Evolutionary conservation across 768 basidiomycete genomes (phyloP), one percentile per base, ranked within the genome.

Genomic region (Hericium coralloides): DNA sequence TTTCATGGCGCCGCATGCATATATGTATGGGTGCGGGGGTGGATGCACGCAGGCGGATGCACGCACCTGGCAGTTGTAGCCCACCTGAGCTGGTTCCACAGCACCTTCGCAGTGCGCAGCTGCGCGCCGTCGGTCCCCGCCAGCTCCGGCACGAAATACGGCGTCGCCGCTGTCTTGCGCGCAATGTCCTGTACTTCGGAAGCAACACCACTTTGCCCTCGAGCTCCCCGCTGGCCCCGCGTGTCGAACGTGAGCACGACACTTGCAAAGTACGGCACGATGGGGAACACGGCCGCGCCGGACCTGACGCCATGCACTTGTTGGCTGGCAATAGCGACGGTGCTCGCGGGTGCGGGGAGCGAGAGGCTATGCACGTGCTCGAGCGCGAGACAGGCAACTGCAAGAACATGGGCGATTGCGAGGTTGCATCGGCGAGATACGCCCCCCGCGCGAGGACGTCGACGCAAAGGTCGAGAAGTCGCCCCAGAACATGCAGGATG

Each of bases 31-130:
- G 18, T 8, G 4, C 4, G 12, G 17, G 20, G 48, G 3, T 4
- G 12, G 12, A 3, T 49, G 3, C 12, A 14, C 3, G 12, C 12
- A 3, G n/a, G 22, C 5, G 3, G 12, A 20, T n/a, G 15, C 3
- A 49, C 48, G 14, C 23, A 49, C 63, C 65, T n/a, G 65, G 65
- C 41, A 60, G 62, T 48, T 3, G 58, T 59, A 25, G 63, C 57
- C 67, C 67, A 66, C 7, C 67, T 65, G 53, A 64, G 51, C 45
- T 66, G 58, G 38, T 57, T 59, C 59, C 43, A 67, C 18, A 66
- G 52, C 38, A 64, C 55, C 55, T 67, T 64, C 23, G 52, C 37
- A 3, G 59, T 56, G 37, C 50, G 59, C 22, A 67, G 56, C 15
- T 31, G 38, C 37, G 55, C 45, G 17, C 45, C 57, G 31, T 23